Percentiles rank a stretch among this genome's conserved stretches.
Evolutionary conservation across 306 rosid species (phyloP).

Genomic region (Lathyrus aphaca): DNA sequence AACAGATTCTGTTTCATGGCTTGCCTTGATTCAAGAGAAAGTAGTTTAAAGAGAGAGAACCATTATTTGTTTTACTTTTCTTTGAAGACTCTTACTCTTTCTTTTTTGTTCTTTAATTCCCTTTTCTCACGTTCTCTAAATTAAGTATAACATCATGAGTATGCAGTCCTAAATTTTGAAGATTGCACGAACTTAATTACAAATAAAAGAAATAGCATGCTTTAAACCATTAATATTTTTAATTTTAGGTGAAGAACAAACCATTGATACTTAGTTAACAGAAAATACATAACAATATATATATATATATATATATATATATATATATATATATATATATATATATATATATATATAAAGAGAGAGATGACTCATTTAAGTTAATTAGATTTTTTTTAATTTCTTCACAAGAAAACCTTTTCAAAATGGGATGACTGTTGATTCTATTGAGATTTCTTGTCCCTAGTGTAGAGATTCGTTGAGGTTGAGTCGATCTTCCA

Average conservation of each 20-base stretch:
- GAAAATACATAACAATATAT: too few species aligned
- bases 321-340: too few species aligned
- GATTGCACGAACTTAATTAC: neutral
- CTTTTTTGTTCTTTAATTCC: constrained; percentile 37
- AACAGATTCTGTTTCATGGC: constrained; percentile 49
- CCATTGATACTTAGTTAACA: too few species aligned
- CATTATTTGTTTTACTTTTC: constrained; percentile 33
- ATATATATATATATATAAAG: too few species aligned
- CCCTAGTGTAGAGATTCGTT: too few species aligned
- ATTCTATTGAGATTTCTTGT: too few species aligned
- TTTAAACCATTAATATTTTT: neutral
- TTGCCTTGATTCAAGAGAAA: constrained; percentile 80
- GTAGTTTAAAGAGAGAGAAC: constrained; percentile 54
- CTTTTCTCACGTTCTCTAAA: constrained; percentile 22
- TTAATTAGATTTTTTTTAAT: too few species aligned
- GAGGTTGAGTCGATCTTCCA: too few species aligned
- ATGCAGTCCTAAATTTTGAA: constrained; percentile 1
- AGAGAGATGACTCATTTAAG: too few species aligned
- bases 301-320: too few species aligned
- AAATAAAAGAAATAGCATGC: constrained; percentile 27
- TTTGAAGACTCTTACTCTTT: constrained; percentile 9
- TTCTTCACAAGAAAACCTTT: too few species aligned
- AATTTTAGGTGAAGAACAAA: neutral
- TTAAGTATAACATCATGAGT: neutral
- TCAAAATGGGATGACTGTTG: too few species aligned